Evolutionary conservation across 2,329 filamentous ascomycete genomes (phyloP), one percentile per base, ranked within the genome.

Genomic region (Daldinia sp.): DNA sequence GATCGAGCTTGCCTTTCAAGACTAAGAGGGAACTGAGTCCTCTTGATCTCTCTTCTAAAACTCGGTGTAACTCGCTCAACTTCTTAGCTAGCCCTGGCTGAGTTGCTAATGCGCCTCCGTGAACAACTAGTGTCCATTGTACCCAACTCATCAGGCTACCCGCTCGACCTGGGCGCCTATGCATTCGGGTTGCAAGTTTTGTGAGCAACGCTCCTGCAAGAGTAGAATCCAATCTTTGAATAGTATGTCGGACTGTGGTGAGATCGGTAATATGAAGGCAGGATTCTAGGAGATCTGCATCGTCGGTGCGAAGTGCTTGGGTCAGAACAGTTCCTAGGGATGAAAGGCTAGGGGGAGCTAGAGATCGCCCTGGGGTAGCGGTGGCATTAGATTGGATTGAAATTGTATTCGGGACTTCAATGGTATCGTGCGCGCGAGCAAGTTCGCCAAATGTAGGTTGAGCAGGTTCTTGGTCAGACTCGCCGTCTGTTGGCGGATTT

Each of bases 91-190:
- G 83, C 67, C 94, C 90, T n/a, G 91, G 88, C 76, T 96, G 92
- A 29, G 90, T 90, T 9, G 94, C 92, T 51, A 99, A 83, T 54
- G 94, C 94, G 68, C 94, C 95, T 68, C 95, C 95, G 74, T 99
- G 95, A 1, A 92, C 90, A 30, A 97, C 88, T 56, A 97, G 86
- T 1, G 93, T 94, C 92, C 93, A 97, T 78, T 97, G 94, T 41
- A 98, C 91, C 94, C 95, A 99, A 13, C 91, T 87, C 85, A 97
- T 94, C 29, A 99, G 86, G 73, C 90, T 92, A 52, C 94, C 93
- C 11, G 95, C 94, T 56, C 95, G 87, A 3, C 94, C 95, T 1
- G 95, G 95, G 43, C 93, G 88, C 68, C 90, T 87, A 78, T 97
- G 90, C 75, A 99, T 86, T 61, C 94, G 87, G 70, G 96, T 91